Percentiles rank a stretch among this genome's conserved stretches.
These are phyloP conservation scores for Protomyces gravidus DNA, from an alignment of 1,139 yeast species.

Conservation along the genomic window DNA sequence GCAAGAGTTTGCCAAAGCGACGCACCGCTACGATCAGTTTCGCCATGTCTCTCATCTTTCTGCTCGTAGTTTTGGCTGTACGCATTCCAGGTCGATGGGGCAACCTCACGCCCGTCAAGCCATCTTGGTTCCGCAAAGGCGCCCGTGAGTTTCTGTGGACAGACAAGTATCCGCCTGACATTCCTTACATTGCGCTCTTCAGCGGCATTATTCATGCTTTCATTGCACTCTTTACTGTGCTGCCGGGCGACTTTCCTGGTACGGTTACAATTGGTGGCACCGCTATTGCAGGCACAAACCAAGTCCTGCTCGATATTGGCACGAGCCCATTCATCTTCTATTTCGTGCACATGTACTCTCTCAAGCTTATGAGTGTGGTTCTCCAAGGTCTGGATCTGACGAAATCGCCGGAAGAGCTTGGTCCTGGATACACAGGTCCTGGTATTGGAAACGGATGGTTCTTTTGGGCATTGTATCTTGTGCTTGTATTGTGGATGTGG, in stretches of 20 bases:
- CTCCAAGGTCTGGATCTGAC: constrained; percentile 3
- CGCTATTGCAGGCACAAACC: constrained; percentile 5
- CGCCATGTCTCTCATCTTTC: constrained; percentile 1
- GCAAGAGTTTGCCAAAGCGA: constrained; percentile 2
- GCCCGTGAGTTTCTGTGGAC: constrained; percentile 24
- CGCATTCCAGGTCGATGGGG: constrained; percentile 22
- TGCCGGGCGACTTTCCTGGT: constrained; percentile 18
- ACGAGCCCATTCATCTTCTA: constrained; percentile 22
- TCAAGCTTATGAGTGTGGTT: constrained; percentile 6
- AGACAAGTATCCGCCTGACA: constrained; percentile 26
- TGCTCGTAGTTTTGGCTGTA: constrained; percentile 11
- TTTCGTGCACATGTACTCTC: constrained; percentile 21
- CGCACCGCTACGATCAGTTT: constrained; percentile 12
- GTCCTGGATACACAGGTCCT: constrained; percentile 13
- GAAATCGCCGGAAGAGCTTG: constrained; percentile 9
- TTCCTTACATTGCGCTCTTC: constrained; percentile 20
- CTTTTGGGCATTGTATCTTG: constrained; percentile 17
- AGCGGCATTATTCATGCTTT: constrained; percentile 15
- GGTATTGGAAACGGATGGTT: constrained; percentile 22
- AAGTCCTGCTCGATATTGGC: constrained; percentile 24
- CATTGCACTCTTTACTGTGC: constrained; percentile 9
- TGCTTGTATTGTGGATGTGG: constrained; percentile 24
- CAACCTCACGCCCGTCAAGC: constrained; percentile 23
- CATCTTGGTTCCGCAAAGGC: constrained; percentile 20
- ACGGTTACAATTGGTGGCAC: not conserved